Percentiles rank a stretch among this genome's conserved stretches.
These are phyloP conservation scores for Chlorella sp. DNA, from an alignment of 139 green algal genomes.

Conservation along the genomic window DNA sequence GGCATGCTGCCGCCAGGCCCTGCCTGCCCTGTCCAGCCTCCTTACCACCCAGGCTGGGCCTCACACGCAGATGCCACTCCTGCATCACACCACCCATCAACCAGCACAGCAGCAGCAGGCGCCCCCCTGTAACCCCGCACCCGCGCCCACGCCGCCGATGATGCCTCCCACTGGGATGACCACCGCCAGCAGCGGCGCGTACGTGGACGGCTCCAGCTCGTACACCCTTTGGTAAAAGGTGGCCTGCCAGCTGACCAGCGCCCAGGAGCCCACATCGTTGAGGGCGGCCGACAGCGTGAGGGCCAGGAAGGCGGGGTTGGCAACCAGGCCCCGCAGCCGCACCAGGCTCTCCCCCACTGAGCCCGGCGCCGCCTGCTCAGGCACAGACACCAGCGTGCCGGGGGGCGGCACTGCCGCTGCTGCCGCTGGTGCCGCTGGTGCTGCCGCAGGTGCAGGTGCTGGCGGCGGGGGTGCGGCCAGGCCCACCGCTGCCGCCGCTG, in stretches of 20 bases:
- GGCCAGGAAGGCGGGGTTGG: constrained; percentile 60
- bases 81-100: neutral
- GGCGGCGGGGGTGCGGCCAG: too few species aligned
- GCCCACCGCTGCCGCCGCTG: too few species aligned
- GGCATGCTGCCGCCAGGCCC: too few species aligned
- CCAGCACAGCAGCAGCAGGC: neutral
- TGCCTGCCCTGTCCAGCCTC: too few species aligned
- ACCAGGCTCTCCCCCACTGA: constrained; percentile 8
- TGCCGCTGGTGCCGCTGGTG: neutral
- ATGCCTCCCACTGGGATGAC: constrained; percentile 88
- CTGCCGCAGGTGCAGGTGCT: neutral
- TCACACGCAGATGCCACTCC: neutral
- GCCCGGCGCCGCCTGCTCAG: neutral
- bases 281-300: constrained; percentile 80
- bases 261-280: constrained; percentile 89
- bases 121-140: too few species aligned
- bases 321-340: constrained; percentile 44
- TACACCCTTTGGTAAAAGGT: constrained; percentile 91
- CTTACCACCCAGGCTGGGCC: too few species aligned
- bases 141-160: constrained; percentile 78
- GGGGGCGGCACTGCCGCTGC: neutral
- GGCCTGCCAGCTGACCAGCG: constrained; percentile 88
- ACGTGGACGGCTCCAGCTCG: constrained; percentile 65
- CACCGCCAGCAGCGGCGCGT: constrained; percentile 85
- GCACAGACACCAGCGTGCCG: neutral